phyloP scores from a whole-genome alignment of 225 moss, liverwort and hornwort species.

The Marchantia polymorpha region DNA sequence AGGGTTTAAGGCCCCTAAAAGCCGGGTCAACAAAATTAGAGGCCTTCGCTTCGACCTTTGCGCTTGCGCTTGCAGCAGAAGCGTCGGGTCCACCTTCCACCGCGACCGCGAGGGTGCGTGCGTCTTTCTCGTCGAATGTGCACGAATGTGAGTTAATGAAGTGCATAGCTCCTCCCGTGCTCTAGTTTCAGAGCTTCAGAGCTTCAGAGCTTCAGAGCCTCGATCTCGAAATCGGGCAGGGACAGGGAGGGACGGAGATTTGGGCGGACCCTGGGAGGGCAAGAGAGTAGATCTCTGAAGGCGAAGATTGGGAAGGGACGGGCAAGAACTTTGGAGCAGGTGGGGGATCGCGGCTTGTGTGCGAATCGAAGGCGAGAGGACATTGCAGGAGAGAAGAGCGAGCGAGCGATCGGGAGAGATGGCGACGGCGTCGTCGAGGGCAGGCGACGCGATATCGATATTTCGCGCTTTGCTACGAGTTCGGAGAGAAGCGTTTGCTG shows the following conservation, averaged over 20 bases:
- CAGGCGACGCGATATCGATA: conserved; percentile 52
- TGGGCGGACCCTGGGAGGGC: neutral
- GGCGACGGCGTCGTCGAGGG: conserved; percentile 43
- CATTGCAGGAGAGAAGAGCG: no score
- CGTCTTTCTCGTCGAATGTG: neutral
- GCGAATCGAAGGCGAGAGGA: neutral
- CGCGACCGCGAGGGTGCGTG: neutral
- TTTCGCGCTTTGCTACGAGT: conserved; percentile 70
- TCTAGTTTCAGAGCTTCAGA: no score
- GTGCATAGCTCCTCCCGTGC: neutral
- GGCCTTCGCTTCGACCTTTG: no score
- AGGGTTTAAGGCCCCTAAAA: conserved; percentile 11
- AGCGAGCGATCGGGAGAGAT: conserved; percentile 6
- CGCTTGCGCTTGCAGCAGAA: neutral
- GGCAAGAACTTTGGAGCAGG: neutral
- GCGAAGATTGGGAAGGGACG: neutral
- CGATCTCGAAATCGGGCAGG: no score
- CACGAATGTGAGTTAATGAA: neutral
- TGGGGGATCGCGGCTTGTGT: neutral
- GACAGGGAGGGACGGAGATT: no score
- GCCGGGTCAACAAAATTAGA: neutral
- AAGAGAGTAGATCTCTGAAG: neutral
- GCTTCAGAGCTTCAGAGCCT: no score
- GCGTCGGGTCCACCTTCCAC: neutral
- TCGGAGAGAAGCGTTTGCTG: conserved; percentile 65